Conservation (phyloP, 257 asterid genomes). For the Handroanthus guayacan region DNA sequence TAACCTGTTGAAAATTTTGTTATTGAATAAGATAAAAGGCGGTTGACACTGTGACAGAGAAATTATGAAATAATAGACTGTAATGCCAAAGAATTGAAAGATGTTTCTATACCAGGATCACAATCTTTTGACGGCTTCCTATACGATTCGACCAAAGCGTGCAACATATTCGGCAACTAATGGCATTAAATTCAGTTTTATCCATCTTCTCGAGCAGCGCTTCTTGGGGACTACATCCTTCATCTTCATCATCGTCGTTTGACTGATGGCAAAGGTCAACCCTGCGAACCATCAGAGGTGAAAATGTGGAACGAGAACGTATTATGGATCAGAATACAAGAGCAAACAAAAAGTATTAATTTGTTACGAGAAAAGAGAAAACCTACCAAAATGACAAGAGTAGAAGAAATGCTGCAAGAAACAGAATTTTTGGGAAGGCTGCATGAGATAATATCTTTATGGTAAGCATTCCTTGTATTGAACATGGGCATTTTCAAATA, state of each 20-base stretch:
- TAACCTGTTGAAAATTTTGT: slow-evolving; percentile 60
- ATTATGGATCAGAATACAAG: slow-evolving; percentile 12
- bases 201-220: slow-evolving; percentile 69
- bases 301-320: slow-evolving; percentile 11
- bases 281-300: slow-evolving; percentile 60
- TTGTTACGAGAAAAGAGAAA: slow-evolving; percentile 27
- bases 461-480: slow-evolving; percentile 28
- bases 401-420: slow-evolving; percentile 84
- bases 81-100: slow-evolving; percentile 15
- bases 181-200: slow-evolving; percentile 48
- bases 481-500: not conserved
- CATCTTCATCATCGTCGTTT: slow-evolving; percentile 90
- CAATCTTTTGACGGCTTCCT: slow-evolving; percentile 94
- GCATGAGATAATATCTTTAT: slow-evolving; percentile 47
- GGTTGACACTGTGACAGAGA: slow-evolving; percentile 1
- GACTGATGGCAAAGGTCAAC: slow-evolving; percentile 96
- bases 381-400: slow-evolving; percentile 93
- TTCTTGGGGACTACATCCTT: slow-evolving; percentile 63
- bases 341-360: not conserved
- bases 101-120: slow-evolving; percentile 66
- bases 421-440: slow-evolving; percentile 86
- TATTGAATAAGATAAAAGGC: slow-evolving; percentile 32
- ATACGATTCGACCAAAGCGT: slow-evolving; percentile 54
- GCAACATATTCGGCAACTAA: slow-evolving; percentile 64
- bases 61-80: slow-evolving; percentile 11